A percentile compares a stretch with the other conserved stretches of the same genome.
These are phyloP conservation scores for Macrolepiota fuliginosa DNA, from an alignment of 768 basidiomycete genomes.

Conservation along the genomic window DNA sequence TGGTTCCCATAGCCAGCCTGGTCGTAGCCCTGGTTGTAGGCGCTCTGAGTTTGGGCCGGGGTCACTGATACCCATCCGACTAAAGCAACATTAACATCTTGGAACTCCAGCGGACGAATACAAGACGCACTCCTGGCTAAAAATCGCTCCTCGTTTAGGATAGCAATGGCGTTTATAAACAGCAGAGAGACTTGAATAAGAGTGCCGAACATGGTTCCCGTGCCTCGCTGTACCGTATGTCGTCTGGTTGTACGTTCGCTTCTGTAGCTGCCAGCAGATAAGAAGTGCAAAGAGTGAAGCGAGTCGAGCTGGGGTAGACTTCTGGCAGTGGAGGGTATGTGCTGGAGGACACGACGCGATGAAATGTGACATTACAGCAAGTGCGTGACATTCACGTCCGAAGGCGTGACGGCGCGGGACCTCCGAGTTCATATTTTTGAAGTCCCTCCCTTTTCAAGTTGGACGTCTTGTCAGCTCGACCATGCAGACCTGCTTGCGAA, in stretches of 20 bases:
- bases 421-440: background rate
- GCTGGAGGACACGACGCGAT: slow-evolving; percentile 8
- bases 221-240: background rate
- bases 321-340: background rate
- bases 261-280: slow-evolving; percentile 6
- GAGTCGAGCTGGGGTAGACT: background rate
- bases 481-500: slow-evolving; percentile 28
- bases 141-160: slow-evolving; percentile 95
- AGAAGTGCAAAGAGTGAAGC: background rate
- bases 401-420: slow-evolving; percentile 7
- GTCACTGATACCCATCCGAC: slow-evolving; percentile 85
- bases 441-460: background rate
- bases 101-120: slow-evolving; percentile 1
- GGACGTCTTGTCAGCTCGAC: slow-evolving; percentile 12
- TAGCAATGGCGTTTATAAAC: slow-evolving; percentile 91
- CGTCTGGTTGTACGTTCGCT: background rate
- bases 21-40: slow-evolving; percentile 68
- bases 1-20: slow-evolving; percentile 56
- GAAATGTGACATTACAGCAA: background rate
- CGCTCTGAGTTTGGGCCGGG: slow-evolving; percentile 53
- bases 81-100: slow-evolving; percentile 25
- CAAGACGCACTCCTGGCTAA: slow-evolving; percentile 77
- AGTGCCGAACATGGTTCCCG: slow-evolving; percentile 52
- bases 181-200: slow-evolving; percentile 86
- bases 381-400: slow-evolving; percentile 5